Base-by-base conservation (phyloP, 768 basidiomycete species). In the Daedaleopsis sinensis region DNA sequence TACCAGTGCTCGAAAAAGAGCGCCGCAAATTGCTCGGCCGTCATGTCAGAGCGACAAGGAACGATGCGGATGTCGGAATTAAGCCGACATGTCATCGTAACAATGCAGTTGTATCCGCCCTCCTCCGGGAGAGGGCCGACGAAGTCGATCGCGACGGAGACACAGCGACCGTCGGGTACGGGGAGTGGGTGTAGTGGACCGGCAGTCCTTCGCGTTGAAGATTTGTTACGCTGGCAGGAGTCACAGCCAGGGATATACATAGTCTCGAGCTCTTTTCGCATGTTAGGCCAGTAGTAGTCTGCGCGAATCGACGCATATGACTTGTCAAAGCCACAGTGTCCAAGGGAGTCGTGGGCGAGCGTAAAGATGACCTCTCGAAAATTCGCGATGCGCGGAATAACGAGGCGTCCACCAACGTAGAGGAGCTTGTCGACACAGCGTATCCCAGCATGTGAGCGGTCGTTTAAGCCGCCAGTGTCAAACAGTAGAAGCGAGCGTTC, bases 91-190 rank as follows among this genome's bases (percentile, higher is more conserved):
- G 69, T 74, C 32, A 68, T 65, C 3, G 72, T 66, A 10, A 70
- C 55, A n/a, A 76, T 55, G 39, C 50, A 66, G 38, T 77, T 60
- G 57, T 52, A 70, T 0, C 70, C 67, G 1, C 57, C 44, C 37
- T 72, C 70, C 13, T 58, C 61, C 0, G 74, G 74, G 13, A 75
- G 59, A 1, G 72, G 72, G 0, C 73, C 72, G n/a, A 75, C 62
- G 55, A 73, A 76, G 56, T 76, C 72, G 5, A 76, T 67, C 0
- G 68, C 65, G 1, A 74, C 63, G 12, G 58, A 59, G 19, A 68
- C 63, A 7, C 67, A 58, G 12, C 67, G 61, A 5, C 27, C 52
- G 19, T 72, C 68, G 0, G 68, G 70, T 0, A 72, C 55, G 0
- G 72, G 66, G 0, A 73, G 60, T 0, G 67, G 69, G 43, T 58